Conservation (phyloP, 208 protist genomes). For the Crithidia thermophila region DNA sequence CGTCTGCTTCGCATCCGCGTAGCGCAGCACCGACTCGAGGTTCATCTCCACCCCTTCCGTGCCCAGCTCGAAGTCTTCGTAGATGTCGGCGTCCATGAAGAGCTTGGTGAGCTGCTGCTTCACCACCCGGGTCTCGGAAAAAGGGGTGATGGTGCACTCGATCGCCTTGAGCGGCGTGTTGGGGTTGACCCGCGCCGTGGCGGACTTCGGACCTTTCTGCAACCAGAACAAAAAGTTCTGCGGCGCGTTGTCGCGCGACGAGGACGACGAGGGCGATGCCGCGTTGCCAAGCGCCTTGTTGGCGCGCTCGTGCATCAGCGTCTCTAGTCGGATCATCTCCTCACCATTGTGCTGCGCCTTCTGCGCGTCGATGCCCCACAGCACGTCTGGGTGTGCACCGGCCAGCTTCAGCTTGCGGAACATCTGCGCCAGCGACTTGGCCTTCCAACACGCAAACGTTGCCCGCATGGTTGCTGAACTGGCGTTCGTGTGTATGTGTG, state of each 20-base stretch:
- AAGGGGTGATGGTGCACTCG: slow-evolving; percentile 66
- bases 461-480: no score
- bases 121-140: slow-evolving; percentile 41
- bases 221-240: slow-evolving; percentile 81
- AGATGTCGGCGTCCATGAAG: slow-evolving; percentile 65
- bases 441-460: slow-evolving; percentile 29
- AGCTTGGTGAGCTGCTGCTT: slow-evolving; percentile 71
- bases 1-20: slow-evolving; percentile 69
- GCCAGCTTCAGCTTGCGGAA: slow-evolving; percentile 87
- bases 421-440: slow-evolving; percentile 77
- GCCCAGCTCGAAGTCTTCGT: slow-evolving; percentile 73
- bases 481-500: slow-evolving; percentile 1
- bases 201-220: background rate
- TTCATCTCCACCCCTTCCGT: slow-evolving; percentile 51
- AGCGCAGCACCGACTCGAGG: slow-evolving; percentile 65
- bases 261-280: background rate
- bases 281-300: background rate
- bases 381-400: slow-evolving; percentile 82
- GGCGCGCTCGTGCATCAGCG: slow-evolving; percentile 67
- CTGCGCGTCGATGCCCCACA: slow-evolving; percentile 82
- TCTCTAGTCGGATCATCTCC: slow-evolving; percentile 85
- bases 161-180: slow-evolving; percentile 36
- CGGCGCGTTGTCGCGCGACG: slow-evolving; percentile 25
- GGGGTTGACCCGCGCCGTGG: background rate
- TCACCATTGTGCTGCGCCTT: slow-evolving; percentile 91